phyloP scores from a whole-genome alignment of 1,139 yeast genomes.

The Lodderomyces pseudojiufengensis region DNA sequence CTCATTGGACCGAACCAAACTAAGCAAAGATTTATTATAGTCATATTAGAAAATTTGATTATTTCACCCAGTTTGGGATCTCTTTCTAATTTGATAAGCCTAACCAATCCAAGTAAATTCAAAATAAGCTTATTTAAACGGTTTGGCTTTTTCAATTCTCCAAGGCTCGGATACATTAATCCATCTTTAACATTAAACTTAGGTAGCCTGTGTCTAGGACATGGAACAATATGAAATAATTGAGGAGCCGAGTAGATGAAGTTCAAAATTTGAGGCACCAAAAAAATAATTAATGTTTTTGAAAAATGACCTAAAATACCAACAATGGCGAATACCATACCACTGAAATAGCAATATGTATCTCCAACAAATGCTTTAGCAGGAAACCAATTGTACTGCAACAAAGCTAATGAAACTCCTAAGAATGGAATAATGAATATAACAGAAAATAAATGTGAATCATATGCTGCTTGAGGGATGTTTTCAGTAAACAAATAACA shows the following conservation, averaged over 20 bases:
- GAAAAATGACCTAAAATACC: conserved; percentile 96
- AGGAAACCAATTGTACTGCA: conserved; percentile 85
- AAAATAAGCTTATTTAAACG: conserved; percentile 26
- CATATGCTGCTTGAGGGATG: conserved; percentile 58
- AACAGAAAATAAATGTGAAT: conserved; percentile 79
- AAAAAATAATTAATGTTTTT: conserved; percentile 79
- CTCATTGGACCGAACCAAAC: conserved; percentile 89
- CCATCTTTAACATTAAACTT: conserved; percentile 65
- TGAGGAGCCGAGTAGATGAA: conserved; percentile 90
- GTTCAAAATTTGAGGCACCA: conserved; percentile 87
- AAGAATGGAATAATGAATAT: conserved; percentile 79
- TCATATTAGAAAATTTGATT: conserved; percentile 69
- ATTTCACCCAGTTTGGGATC: conserved; percentile 30
- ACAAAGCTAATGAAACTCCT: conserved; percentile 77
- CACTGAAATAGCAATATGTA: conserved; percentile 95
- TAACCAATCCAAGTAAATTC: conserved; percentile 35
- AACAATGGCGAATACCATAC: conserved; percentile 97
- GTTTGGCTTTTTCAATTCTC: conserved; percentile 20
- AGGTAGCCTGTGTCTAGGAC: conserved; percentile 95
- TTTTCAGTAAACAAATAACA: conserved; percentile 53
- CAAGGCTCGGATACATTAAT: conserved; percentile 64
- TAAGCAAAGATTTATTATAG: conserved; percentile 75
- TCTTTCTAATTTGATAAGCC: conserved; percentile 48
- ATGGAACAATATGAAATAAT: conserved; percentile 76
- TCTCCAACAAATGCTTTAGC: conserved; percentile 95